Conservation (phyloP, 306 rosid species). For the Malus sieversii region DNA sequence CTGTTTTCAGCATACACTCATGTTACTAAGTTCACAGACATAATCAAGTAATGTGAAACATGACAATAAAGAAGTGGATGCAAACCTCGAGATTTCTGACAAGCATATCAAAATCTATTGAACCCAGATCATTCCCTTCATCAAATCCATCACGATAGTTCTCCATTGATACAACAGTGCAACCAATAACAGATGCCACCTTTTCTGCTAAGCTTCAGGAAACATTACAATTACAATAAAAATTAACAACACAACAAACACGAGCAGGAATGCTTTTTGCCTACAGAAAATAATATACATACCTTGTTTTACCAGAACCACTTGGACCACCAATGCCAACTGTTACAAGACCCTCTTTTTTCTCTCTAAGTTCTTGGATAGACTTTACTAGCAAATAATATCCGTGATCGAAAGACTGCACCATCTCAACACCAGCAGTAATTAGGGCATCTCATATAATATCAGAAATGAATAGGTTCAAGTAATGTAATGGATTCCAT, state of each 20-base stretch:
- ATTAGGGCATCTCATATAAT: slow-evolving; percentile 8
- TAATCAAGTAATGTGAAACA: not conserved
- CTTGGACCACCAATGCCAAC: slow-evolving; percentile 98
- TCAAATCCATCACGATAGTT: slow-evolving; percentile 81
- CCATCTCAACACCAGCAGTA: slow-evolving; percentile 21
- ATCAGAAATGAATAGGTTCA: not conserved
- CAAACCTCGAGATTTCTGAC: slow-evolving; percentile 91
- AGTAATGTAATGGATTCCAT: not conserved
- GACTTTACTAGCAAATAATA: slow-evolving; percentile 90
- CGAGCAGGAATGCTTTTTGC: slow-evolving; percentile 11
- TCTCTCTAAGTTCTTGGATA: slow-evolving; percentile 94
- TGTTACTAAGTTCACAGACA: slow-evolving; percentile 7
- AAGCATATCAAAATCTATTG: slow-evolving; percentile 69
- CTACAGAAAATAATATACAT: slow-evolving; percentile 6
- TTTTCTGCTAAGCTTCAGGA: slow-evolving; percentile 94
- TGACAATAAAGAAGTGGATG: slow-evolving; percentile 22
- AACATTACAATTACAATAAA: slow-evolving; percentile 25
- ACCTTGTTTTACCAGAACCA: slow-evolving; percentile 98
- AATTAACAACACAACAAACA: slow-evolving; percentile 18
- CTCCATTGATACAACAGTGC: slow-evolving; percentile 91
- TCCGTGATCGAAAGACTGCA: slow-evolving; percentile 98
- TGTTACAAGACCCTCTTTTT: slow-evolving; percentile 75
- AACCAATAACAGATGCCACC: slow-evolving; percentile 96
- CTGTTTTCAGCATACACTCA: slow-evolving; percentile 36
- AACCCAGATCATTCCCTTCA: slow-evolving; percentile 73